Evolutionary conservation across 2,329 filamentous ascomycete genomes (phyloP).

Genomic region (Pochonia chlamydosporia): DNA sequence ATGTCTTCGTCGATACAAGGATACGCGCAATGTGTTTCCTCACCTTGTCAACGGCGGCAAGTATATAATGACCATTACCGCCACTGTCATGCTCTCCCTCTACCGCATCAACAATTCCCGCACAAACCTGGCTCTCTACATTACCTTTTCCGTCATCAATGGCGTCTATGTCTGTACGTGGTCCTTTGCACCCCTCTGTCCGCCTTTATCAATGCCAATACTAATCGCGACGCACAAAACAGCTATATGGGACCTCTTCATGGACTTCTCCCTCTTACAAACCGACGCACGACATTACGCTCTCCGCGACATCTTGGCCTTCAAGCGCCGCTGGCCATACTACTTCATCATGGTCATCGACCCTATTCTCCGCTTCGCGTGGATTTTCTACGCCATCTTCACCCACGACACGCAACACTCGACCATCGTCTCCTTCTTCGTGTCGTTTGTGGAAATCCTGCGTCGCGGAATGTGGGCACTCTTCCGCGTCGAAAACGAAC

Average conservation of each 20-base stretch:
- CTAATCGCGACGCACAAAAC: background rate
- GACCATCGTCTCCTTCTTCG: slow-evolving; percentile 71
- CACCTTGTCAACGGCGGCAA: slow-evolving; percentile 91
- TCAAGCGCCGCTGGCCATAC: slow-evolving; percentile 77
- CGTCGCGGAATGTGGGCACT: slow-evolving; percentile 86
- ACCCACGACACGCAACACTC: slow-evolving; percentile 76
- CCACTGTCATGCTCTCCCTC: slow-evolving; percentile 71
- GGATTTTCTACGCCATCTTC: slow-evolving; percentile 91
- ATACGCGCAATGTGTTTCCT: slow-evolving; percentile 83
- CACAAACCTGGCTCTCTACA: slow-evolving; percentile 63
- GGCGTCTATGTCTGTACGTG: slow-evolving; percentile 70
- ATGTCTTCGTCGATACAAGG: slow-evolving; percentile 81
- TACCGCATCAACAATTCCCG: slow-evolving; percentile 67
- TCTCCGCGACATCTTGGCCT: slow-evolving; percentile 72
- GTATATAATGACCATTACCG: slow-evolving; percentile 77
- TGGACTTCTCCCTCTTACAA: slow-evolving; percentile 94
- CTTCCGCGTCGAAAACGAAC: slow-evolving; percentile 95
- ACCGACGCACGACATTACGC: slow-evolving; percentile 60
- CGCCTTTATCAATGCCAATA: background rate
- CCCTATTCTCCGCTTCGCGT: slow-evolving; percentile 81
- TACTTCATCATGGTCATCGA: slow-evolving; percentile 80
- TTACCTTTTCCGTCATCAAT: slow-evolving; percentile 76
- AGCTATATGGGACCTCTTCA: slow-evolving; percentile 88
- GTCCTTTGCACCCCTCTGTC: background rate
- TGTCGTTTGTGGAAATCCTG: slow-evolving; percentile 73